Evolutionary conservation across 1,139 yeast species (phyloP).

Genomic region (Pichia sp.): DNA sequence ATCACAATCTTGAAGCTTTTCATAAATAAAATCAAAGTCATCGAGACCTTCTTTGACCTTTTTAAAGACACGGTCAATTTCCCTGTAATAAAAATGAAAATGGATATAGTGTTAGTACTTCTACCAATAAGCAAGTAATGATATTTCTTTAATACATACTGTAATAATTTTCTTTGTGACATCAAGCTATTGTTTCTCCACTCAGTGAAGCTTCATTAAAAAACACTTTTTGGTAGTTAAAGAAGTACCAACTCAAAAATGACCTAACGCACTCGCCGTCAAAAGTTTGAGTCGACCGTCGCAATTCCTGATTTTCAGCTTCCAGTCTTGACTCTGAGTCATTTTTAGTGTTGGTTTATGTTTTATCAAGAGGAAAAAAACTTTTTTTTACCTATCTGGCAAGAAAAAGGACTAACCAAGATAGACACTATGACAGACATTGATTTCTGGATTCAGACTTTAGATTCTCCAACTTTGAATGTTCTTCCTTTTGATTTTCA

Average conservation of each 20-base stretch:
- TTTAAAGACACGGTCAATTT: conserved; percentile 92
- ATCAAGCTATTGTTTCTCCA: conserved; percentile 27
- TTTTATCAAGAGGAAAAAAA: no score
- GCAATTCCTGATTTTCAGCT: not conserved
- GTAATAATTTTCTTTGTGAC: conserved; percentile 66
- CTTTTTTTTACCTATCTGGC: not conserved
- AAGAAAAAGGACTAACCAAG: not conserved
- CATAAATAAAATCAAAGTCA: conserved; percentile 81
- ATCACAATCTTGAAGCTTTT: conserved; percentile 75
- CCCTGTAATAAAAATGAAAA: conserved; percentile 32
- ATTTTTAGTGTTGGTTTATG: not conserved
- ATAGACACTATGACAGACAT: conserved; percentile 18
- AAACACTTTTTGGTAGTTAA: not conserved
- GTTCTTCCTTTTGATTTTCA: conserved; percentile 84
- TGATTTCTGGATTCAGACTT: conserved; percentile 58
- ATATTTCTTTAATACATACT: conserved; percentile 32
- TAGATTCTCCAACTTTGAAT: conserved; percentile 79
- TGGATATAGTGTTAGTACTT: conserved; percentile 1
- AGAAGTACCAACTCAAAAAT: not conserved
- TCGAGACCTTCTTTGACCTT: conserved; percentile 91
- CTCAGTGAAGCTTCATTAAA: not conserved
- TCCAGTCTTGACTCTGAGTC: not conserved
- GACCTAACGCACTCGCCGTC: not conserved
- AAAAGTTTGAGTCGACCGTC: not conserved
- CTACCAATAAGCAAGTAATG: not conserved